phyloP scores from a whole-genome alignment of 2,329 filamentous ascomycete genomes.

The Calonectria pteridis region DNA sequence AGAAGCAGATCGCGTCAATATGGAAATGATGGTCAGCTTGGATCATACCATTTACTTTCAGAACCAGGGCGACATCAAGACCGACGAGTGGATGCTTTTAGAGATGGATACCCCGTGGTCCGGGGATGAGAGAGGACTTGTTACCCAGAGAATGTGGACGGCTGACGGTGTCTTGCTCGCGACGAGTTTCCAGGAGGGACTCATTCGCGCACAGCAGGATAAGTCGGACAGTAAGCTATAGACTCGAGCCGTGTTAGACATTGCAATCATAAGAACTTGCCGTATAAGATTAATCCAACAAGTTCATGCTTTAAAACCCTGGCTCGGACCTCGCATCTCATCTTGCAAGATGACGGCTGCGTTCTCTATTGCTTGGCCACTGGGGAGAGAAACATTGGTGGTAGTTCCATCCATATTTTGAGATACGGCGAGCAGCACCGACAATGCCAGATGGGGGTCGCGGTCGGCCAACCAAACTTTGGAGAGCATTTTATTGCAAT shows the following conservation, averaged over 20 bases:
- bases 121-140: not conserved
- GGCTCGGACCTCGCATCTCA: not conserved
- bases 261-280: not conserved
- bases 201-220: not conserved
- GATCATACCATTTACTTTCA: conserved; percentile 17
- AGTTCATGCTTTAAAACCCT: not conserved
- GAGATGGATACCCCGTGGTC: conserved; percentile 13
- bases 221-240: not conserved
- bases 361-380: no score
- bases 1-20: not conserved
- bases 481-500: no score
- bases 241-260: not conserved
- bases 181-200: conserved; percentile 6
- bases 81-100: conserved; percentile 13
- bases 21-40: conserved; percentile 19
- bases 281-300: not conserved
- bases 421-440: no score
- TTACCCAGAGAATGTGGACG: not conserved
- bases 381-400: no score
- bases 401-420: no score
- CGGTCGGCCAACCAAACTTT: no score
- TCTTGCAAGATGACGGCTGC: no score
- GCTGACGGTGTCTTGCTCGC: not conserved
- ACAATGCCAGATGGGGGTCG: no score
- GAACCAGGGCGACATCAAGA: not conserved